Evolutionary conservation across 352 stramenopile genomes (phyloP).

Genomic region (Phytophthora aleatoria): DNA sequence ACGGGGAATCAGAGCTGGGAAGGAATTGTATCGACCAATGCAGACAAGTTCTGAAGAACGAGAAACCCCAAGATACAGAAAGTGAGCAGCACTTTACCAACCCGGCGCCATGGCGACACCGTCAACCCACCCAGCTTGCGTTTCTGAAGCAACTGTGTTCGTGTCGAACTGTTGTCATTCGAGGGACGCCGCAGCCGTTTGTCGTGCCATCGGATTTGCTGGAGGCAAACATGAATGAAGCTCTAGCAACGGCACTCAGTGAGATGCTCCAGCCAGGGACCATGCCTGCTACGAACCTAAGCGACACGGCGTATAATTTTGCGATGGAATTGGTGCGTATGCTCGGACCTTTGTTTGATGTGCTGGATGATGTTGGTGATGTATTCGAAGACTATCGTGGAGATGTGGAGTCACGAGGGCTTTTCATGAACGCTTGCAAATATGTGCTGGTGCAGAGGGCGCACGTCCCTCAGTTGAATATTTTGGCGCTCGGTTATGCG

Average conservation of each 20-base stretch:
- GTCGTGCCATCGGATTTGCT: background rate
- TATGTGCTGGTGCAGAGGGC: background rate
- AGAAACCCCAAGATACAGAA: background rate
- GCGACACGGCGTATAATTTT: background rate
- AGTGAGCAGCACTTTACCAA: background rate
- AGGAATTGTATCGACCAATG: background rate
- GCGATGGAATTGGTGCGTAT: background rate
- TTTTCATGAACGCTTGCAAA: background rate
- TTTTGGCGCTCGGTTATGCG: background rate
- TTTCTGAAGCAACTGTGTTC: background rate
- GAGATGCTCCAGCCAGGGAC: background rate
- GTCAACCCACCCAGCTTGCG: background rate
- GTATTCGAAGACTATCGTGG: background rate
- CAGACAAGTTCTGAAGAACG: background rate
- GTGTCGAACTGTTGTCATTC: background rate
- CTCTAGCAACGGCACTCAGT: background rate
- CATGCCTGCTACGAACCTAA: background rate
- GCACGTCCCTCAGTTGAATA: background rate
- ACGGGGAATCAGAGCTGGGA: background rate
- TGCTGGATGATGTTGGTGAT: background rate
- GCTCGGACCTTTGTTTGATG: background rate
- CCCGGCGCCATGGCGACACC: no score
- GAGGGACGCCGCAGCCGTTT: background rate
- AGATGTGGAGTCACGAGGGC: background rate
- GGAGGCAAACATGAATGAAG: background rate